Percentiles rank a stretch among this genome's conserved stretches.
phyloP scores from a whole-genome alignment of 306 rosid species.

The Neltuma alba region DNA sequence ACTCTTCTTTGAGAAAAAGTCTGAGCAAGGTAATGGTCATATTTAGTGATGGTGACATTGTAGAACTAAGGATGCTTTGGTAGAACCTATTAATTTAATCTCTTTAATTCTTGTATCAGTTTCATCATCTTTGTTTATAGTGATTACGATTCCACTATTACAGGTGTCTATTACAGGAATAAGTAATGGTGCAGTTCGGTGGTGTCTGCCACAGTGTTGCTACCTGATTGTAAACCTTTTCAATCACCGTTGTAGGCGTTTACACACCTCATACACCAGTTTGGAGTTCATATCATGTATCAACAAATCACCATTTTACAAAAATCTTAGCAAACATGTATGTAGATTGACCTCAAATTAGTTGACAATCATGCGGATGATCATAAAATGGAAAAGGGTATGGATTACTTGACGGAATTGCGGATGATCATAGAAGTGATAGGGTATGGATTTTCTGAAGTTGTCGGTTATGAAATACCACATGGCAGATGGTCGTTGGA shows the following conservation, averaged over 20 bases:
- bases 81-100: conserved; percentile 27
- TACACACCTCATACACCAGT: background rate
- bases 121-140: conserved; percentile 20
- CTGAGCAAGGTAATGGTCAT: conserved; percentile 51
- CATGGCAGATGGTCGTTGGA: background rate
- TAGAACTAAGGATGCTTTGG: conserved; percentile 25
- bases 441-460: background rate
- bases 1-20: conserved; percentile 66
- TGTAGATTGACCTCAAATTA: background rate
- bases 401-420: background rate
- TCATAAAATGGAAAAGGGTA: background rate
- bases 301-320: background rate
- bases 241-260: background rate
- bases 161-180: background rate
- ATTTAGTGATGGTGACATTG: conserved; percentile 35
- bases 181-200: background rate
- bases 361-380: background rate
- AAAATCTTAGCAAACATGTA: background rate
- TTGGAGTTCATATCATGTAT: background rate
- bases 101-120: conserved; percentile 22
- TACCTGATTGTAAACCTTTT: background rate
- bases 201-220: background rate
- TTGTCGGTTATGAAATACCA: background rate
- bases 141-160: background rate
- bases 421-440: background rate